Conservation (phyloP, 2,329 filamentous ascomycete species). For the Trichoderma cornu-damae region DNA sequence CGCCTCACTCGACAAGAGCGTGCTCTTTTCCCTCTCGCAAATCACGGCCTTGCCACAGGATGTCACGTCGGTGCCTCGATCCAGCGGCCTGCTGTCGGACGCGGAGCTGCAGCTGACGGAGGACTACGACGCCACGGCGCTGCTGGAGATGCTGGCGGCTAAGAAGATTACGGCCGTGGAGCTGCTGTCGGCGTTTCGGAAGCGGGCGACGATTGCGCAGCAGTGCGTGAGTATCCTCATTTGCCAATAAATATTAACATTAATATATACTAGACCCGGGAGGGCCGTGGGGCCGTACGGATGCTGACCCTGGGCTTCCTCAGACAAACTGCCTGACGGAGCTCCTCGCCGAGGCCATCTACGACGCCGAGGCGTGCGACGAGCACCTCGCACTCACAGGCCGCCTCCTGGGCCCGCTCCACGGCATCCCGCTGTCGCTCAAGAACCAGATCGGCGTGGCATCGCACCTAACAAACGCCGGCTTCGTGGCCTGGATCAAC, state of each 20-base stretch:
- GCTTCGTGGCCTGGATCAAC: slow-evolving; percentile 14
- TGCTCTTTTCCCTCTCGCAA: slow-evolving; percentile 2
- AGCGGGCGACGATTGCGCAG: slow-evolving; percentile 15
- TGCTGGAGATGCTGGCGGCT: slow-evolving; percentile 13
- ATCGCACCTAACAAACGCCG: slow-evolving; percentile 1
- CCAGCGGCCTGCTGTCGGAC: slow-evolving; percentile 5
- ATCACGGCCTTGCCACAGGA: not conserved
- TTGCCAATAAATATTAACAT: too few species aligned
- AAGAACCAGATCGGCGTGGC: slow-evolving; percentile 12
- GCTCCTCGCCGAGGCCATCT: slow-evolving; percentile 14
- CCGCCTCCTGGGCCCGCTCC: slow-evolving; percentile 13
- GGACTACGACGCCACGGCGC: slow-evolving; percentile 11
- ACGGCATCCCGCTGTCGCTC: slow-evolving; percentile 15
- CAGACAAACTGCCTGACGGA: slow-evolving; percentile 17
- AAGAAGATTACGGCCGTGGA: slow-evolving; percentile 8
- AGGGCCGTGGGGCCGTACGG: too few species aligned
- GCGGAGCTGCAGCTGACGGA: slow-evolving; percentile 11
- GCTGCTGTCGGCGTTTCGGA: slow-evolving; percentile 9
- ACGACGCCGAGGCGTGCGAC: slow-evolving; percentile 13
- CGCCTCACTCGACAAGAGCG: slow-evolving; percentile 14
- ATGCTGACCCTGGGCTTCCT: too few species aligned
- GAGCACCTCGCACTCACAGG: slow-evolving; percentile 9
- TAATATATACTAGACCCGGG: too few species aligned
- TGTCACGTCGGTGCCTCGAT: slow-evolving; percentile 9
- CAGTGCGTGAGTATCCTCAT: slow-evolving; percentile 1